Evolutionary conservation across 2,329 filamentous ascomycete genomes (phyloP).

Genomic region (Rutstroemia sp.): DNA sequence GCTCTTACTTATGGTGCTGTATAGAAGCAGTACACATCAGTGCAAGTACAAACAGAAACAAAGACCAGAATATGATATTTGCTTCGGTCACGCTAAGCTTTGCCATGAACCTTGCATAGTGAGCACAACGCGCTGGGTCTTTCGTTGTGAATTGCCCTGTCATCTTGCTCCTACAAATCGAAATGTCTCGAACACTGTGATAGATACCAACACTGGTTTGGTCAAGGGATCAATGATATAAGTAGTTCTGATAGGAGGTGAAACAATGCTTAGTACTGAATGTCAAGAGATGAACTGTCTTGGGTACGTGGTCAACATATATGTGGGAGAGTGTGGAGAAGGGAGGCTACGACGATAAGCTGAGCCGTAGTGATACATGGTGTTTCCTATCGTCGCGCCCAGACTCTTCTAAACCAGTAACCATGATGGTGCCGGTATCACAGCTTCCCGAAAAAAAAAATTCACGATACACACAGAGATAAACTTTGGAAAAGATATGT

Average conservation of each 20-base stretch:
- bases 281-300: no score
- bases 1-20: conserved; percentile 23
- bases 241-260: no score
- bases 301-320: no score
- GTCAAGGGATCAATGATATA: no score
- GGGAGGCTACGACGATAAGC: background rate
- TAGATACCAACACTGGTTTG: no score
- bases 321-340: background rate
- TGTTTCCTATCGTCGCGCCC: background rate
- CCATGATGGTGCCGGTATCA: background rate
- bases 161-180: conserved; percentile 22
- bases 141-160: conserved; percentile 29
- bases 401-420: background rate
- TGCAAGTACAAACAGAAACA: conserved; percentile 38
- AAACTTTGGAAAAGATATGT: no score
- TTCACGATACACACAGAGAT: no score
- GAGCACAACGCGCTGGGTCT: conserved; percentile 31
- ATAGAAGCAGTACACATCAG: conserved; percentile 38
- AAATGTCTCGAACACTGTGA: no score
- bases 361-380: background rate
- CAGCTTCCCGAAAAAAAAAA: no score
- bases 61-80: conserved; percentile 39
- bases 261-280: no score
- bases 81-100: conserved; percentile 37
- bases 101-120: conserved; percentile 40